Percentiles rank a stretch among this genome's conserved stretches.
phyloP scores from a whole-genome alignment of 257 asterid genomes.

The Solanum sitiens region DNA sequence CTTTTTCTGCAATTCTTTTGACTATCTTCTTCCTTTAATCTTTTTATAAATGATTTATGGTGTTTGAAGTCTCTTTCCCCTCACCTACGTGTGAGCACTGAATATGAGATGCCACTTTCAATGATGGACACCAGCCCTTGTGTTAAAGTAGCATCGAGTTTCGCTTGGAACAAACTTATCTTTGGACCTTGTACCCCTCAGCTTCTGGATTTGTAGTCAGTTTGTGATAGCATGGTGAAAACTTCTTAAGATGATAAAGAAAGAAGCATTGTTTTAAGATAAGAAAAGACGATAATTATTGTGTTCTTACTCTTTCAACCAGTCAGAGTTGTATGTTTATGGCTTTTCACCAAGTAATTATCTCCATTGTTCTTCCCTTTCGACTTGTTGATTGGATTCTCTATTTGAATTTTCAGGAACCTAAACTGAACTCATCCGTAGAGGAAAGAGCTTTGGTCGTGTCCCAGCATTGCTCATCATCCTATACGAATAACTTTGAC shows the following conservation, averaged over 20 bases:
- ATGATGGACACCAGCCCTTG: background rate
- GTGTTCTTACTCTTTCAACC: background rate
- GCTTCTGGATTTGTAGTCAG: background rate
- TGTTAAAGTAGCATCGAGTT: background rate
- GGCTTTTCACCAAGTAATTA: background rate
- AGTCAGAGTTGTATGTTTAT: background rate
- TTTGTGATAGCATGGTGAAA: background rate
- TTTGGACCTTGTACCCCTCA: background rate
- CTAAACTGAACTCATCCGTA: conserved; percentile 10
- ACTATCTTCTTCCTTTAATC: background rate
- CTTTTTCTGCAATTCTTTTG: background rate
- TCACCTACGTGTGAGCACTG: background rate
- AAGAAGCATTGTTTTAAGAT: background rate
- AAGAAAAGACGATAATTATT: background rate
- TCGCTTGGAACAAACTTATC: background rate
- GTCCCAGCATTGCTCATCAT: conserved; percentile 21
- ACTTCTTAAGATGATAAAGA: background rate
- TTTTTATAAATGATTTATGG: background rate
- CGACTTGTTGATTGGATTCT: background rate
- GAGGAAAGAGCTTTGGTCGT: conserved; percentile 15
- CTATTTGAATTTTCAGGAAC: conserved; percentile 18
- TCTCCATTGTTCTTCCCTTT: background rate
- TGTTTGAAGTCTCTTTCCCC: background rate
- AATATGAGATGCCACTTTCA: background rate
- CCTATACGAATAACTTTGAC: conserved; percentile 1